Percentiles rank a stretch among this genome's conserved stretches.
Conservation (phyloP, 2,329 filamentous ascomycete species). For the Alternaria arbusti region DNA sequence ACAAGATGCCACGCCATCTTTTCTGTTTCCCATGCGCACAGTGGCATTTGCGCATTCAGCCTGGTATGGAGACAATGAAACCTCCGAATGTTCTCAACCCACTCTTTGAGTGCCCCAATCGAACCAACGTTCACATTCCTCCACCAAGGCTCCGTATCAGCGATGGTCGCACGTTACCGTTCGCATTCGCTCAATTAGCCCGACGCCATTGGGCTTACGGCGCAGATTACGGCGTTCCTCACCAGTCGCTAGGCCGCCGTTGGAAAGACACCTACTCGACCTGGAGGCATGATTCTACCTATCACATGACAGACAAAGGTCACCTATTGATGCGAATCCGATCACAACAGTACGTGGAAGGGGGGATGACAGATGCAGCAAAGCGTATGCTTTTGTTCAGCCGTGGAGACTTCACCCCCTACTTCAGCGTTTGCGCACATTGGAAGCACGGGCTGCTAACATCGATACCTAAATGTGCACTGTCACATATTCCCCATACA, state of each 20-base stretch:
- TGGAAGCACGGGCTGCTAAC: constrained; percentile 68
- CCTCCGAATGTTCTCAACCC: constrained; percentile 62
- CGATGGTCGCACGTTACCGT: constrained; percentile 62
- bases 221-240: constrained; percentile 45
- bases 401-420: constrained; percentile 66
- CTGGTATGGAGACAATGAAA: constrained; percentile 61
- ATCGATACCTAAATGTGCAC: constrained; percentile 66
- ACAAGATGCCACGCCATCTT: constrained; percentile 60
- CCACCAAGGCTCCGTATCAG: constrained; percentile 58
- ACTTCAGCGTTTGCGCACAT: constrained; percentile 67
- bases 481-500: constrained; percentile 62
- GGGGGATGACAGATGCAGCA: constrained; percentile 58
- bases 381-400: constrained; percentile 65
- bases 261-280: constrained; percentile 59
- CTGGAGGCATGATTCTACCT: constrained; percentile 62
- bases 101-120: constrained; percentile 63
- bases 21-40: constrained; percentile 64
- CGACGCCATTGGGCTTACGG: constrained; percentile 58
- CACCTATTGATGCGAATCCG: constrained; percentile 65
- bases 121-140: constrained; percentile 58
- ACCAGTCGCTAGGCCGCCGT: constrained; percentile 55
- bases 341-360: constrained; percentile 59
- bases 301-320: constrained; percentile 61
- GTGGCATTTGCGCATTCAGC: constrained; percentile 62
- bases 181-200: constrained; percentile 65